Conservation (phyloP, 225 moss, liverwort and hornwort genomes). For the Antitrichia curtipendula region DNA sequence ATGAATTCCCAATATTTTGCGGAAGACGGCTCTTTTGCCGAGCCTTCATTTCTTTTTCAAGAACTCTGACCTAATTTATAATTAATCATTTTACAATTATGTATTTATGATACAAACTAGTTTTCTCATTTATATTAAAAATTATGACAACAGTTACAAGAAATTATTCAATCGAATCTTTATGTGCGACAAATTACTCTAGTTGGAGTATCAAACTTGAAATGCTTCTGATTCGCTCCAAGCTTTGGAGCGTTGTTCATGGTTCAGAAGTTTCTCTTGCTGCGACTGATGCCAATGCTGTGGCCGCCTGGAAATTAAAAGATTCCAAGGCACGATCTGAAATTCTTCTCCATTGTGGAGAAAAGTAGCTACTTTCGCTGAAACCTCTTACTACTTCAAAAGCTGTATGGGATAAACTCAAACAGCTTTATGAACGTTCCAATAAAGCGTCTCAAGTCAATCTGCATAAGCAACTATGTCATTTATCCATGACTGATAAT, state of each 20-base stretch:
- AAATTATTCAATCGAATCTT: not conserved
- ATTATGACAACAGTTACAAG: too few species aligned
- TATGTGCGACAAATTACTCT: not conserved
- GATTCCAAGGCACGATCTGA: not conserved
- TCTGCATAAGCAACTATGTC: not conserved
- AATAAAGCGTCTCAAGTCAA: not conserved
- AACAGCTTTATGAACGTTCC: not conserved
- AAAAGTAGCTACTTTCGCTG: not conserved
- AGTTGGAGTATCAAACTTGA: not conserved
- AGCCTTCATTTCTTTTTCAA: too few species aligned
- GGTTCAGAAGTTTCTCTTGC: not conserved
- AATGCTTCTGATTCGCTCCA: not conserved
- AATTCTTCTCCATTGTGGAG: not conserved
- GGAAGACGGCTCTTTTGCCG: too few species aligned
- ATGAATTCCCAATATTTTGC: too few species aligned
- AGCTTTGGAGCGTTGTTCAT: not conserved
- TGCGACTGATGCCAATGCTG: fast-evolving
- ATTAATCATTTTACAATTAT: too few species aligned
- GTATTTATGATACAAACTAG: too few species aligned
- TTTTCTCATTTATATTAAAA: too few species aligned
- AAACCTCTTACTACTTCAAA: not conserved
- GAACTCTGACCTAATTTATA: too few species aligned
- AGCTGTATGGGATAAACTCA: not conserved
- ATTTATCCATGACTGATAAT: not conserved
- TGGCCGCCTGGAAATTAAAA: too few species aligned